Percentiles rank a stretch among this genome's conserved stretches.
Conservation (phyloP, 2,329 filamentous ascomycete species). For the Colletotrichum ledebouriae region DNA sequence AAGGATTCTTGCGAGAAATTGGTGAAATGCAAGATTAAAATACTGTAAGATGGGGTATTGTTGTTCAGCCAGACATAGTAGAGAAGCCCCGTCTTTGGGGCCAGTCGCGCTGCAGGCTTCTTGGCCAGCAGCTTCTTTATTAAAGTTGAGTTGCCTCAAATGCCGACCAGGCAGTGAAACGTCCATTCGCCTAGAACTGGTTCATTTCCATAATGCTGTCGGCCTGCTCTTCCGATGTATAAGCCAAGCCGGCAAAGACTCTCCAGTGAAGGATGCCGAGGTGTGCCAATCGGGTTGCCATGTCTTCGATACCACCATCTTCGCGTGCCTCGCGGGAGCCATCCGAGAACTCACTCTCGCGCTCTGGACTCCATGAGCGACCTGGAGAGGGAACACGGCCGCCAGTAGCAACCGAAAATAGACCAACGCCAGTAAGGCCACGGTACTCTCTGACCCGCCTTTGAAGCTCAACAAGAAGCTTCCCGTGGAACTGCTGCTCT, state of each 20-base stretch:
- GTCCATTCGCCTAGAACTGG: slow-evolving; percentile 42
- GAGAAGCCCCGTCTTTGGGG: slow-evolving; percentile 31
- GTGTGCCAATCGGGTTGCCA: slow-evolving; percentile 84
- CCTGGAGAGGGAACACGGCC: slow-evolving; percentile 58
- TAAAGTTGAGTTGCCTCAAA: slow-evolving; percentile 3
- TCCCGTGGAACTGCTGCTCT: slow-evolving; percentile 63
- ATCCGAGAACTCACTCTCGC: slow-evolving; percentile 49
- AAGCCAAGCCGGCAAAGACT: slow-evolving; percentile 85
- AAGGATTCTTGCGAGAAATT: slow-evolving; percentile 32
- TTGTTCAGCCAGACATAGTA: slow-evolving; percentile 40
- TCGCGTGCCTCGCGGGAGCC: slow-evolving; percentile 60
- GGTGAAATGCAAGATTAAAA: slow-evolving; percentile 41
- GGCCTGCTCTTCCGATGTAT: slow-evolving; percentile 60
- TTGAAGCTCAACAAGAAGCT: slow-evolving; percentile 63
- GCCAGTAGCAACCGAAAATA: slow-evolving; percentile 69
- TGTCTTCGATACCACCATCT: slow-evolving; percentile 71
- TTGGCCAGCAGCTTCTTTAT: slow-evolving; percentile 22
- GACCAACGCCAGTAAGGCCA: slow-evolving; percentile 63
- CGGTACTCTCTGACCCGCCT: slow-evolving; percentile 66
- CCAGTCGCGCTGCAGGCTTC: slow-evolving; percentile 12
- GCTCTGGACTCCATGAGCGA: slow-evolving; percentile 52
- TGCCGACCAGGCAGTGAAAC: not conserved
- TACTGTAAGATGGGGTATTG: slow-evolving; percentile 43
- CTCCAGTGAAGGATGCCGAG: slow-evolving; percentile 90
- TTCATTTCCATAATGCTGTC: slow-evolving; percentile 51